These are phyloP conservation scores for Passalora sequoiae DNA, from an alignment of 2,329 filamentous ascomycete genomes.

Conservation along the genomic window DNA sequence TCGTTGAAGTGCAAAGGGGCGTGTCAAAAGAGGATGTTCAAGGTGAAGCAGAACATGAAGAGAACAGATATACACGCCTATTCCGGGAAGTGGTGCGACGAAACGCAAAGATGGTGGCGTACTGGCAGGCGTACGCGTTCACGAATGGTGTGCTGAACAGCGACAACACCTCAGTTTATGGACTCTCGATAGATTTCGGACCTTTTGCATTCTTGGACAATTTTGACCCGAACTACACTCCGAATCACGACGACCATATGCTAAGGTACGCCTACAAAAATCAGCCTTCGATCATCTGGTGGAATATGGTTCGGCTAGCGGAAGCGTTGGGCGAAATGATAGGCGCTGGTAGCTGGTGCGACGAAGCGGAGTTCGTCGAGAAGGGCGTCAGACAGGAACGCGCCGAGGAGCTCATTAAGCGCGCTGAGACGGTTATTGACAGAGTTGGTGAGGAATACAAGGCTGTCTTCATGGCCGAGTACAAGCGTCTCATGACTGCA, in stretches of 20 bases:
- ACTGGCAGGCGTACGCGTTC: slow-evolving; percentile 98
- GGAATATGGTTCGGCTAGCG: slow-evolving; percentile 89
- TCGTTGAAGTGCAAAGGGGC: slow-evolving; percentile 37
- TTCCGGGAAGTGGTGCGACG: slow-evolving; percentile 82
- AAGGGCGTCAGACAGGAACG: slow-evolving; percentile 68
- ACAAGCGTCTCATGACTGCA: slow-evolving; percentile 75
- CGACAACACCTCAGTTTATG: slow-evolving; percentile 89
- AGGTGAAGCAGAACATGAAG: slow-evolving; percentile 58
- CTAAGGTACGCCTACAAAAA: slow-evolving; percentile 88
- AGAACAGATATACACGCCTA: slow-evolving; percentile 82
- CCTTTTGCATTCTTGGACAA: slow-evolving; percentile 97
- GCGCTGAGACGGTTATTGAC: slow-evolving; percentile 79
- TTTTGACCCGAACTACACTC: slow-evolving; percentile 90
- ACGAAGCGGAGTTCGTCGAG: slow-evolving; percentile 64
- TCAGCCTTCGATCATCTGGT: slow-evolving; percentile 96
- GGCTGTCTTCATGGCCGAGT: slow-evolving; percentile 79
- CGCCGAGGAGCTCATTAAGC: slow-evolving; percentile 63
- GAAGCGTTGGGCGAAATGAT: slow-evolving; percentile 85
- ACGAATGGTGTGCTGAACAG: slow-evolving; percentile 98
- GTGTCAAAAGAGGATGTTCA: slow-evolving; percentile 53
- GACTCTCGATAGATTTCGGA: slow-evolving; percentile 87
- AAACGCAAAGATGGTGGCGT: slow-evolving; percentile 82
- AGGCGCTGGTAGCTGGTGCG: slow-evolving; percentile 67
- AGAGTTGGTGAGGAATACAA: slow-evolving; percentile 83
- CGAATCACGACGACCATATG: slow-evolving; percentile 89